Evolutionary conservation across 2,329 filamentous ascomycete genomes (phyloP).

Genomic region (Shiraia sp.): DNA sequence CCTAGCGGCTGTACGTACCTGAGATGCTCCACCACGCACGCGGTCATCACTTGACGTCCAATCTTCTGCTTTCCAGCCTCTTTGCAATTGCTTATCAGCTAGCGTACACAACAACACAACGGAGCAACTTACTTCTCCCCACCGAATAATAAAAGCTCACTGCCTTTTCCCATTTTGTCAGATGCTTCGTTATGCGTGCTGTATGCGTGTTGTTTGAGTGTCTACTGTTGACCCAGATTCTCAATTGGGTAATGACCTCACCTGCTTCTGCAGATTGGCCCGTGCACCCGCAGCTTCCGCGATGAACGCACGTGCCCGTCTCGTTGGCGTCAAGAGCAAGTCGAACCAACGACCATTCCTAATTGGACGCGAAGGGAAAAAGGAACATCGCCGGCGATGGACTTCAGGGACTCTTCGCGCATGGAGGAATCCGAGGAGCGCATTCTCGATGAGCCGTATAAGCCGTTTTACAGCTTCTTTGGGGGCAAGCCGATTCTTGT

Average conservation of each 20-base stretch:
- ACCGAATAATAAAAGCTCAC: conserved; percentile 34
- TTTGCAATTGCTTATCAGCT: conserved; percentile 35
- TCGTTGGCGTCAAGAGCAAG: too few species aligned
- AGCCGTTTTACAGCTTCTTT: conserved; percentile 58
- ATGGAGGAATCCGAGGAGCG: conserved; percentile 36
- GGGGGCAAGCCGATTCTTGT: conserved; percentile 53
- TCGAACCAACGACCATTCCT: too few species aligned
- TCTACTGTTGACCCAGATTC: conserved; percentile 1
- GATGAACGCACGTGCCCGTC: too few species aligned
- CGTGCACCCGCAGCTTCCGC: conserved; percentile 7
- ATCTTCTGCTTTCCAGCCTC: conserved; percentile 61
- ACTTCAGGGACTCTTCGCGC: conserved; percentile 32
- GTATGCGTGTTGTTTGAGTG: background rate
- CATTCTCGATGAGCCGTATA: conserved; percentile 47
- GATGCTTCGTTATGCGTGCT: background rate
- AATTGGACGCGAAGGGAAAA: too few species aligned
- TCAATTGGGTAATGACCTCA: conserved; percentile 14
- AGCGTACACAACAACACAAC: background rate
- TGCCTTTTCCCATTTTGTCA: conserved; percentile 20
- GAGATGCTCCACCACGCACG: conserved; percentile 73
- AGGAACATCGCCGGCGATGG: conserved; percentile 22
- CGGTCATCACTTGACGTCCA: conserved; percentile 76
- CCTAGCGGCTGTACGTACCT: conserved; percentile 49
- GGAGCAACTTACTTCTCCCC: conserved; percentile 26
- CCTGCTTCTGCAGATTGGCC: conserved; percentile 1